Base-by-base conservation (phyloP, 202 grass and related monocot genomes). In the Panicum virgatum region DNA sequence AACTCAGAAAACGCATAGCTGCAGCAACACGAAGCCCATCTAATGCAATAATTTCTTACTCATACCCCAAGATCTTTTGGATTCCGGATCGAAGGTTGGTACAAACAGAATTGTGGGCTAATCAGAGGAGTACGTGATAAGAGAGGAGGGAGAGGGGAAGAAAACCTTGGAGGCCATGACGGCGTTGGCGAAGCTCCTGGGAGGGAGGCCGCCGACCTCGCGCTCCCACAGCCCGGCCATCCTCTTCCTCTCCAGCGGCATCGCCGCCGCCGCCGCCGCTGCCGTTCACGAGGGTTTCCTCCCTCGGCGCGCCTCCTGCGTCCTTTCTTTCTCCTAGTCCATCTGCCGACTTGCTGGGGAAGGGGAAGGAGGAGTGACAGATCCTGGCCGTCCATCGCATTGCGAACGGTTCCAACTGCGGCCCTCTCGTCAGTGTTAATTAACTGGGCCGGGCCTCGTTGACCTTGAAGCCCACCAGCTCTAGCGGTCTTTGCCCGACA, bases 171-270 rank as follows among this genome's bases (percentile, higher is more conserved):
- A 94, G 12, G 83, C 82, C 69, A 78, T 83, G 79, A 89, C n/a
- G 39, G 86, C 32, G 87, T 91, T 45, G 66, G 86, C 65, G 73
- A 94, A 94, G 76, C 43, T 58, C 78, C 85, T 85, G 76, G 92
- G 89, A 4, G 51, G 12, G 58, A 94, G 73, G 30, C 76, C 38
- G 61, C 92, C 92, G 60, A 89, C 50, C 79, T 94, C 92, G 3
- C 92, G 83, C 75, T 69, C 65, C 86, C 92, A 78, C 66, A 94
- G 85, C 79, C 79, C 70, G 26, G 76, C 50, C 78, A 91, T 91
- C 36, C 83, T 22, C 7, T 45, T 86, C 48, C 68, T 71, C 50
- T 83, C 67, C 79, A 58, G 51, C 74, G 83, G 60, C 88, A 86
- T 86, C 66, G 9, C 68, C 70, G 52, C 64, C 72, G 10, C 69